Evolutionary conservation across 257 asterid genomes (phyloP).

Genomic region (Salvia miltiorrhiza): DNA sequence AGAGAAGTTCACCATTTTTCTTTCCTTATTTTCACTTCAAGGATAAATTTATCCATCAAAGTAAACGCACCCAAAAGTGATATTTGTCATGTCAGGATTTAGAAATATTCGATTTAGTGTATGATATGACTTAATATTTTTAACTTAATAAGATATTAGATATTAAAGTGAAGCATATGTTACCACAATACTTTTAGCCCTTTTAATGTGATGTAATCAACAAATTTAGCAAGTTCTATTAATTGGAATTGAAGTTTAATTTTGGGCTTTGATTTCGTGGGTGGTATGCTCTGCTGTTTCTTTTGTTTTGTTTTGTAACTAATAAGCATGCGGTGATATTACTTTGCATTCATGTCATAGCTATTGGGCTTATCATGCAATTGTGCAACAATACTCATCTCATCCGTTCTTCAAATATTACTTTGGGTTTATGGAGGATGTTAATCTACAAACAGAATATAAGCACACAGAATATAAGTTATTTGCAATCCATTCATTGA

Average conservation of each 20-base stretch:
- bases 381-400: not conserved
- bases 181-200: not conserved
- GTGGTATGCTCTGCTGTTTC: not conserved
- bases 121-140: not conserved
- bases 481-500: not conserved
- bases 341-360: not conserved
- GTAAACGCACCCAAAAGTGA: constrained; percentile 12
- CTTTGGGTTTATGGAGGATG: no score
- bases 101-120: not conserved
- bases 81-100: not conserved
- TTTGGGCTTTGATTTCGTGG: not conserved
- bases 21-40: no score
- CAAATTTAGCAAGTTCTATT: constrained; percentile 5
- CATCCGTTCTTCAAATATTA: not conserved
- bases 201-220: not conserved
- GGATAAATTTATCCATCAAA: no score
- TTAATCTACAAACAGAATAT: not conserved
- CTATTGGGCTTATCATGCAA: not conserved
- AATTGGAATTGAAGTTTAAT: not conserved
- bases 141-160: not conserved
- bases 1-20: no score
- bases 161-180: not conserved
- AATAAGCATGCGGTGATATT: not conserved
- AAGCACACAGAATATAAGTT: no score
- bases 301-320: not conserved